A percentile compares a stretch with the other conserved stretches of the same genome.
Evolutionary conservation across 2,329 filamentous ascomycete species (phyloP).

Genomic region (Orbilia oligospora): DNA sequence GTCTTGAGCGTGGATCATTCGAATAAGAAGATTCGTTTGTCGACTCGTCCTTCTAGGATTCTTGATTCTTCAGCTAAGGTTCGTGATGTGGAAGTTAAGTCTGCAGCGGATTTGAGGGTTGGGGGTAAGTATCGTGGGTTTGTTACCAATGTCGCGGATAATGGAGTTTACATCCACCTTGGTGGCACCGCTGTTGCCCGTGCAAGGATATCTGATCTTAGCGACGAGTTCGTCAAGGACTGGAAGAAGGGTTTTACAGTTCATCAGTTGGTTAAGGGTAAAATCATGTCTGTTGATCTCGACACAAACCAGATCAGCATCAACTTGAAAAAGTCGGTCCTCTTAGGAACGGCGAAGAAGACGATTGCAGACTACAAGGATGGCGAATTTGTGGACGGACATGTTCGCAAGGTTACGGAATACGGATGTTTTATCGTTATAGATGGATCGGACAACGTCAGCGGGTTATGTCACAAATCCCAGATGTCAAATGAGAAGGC

Average conservation of each 20-base stretch:
- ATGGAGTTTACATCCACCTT: conserved; percentile 87
- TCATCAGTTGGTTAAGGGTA: conserved; percentile 91
- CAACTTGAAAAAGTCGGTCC: conserved; percentile 85
- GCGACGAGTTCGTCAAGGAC: conserved; percentile 91
- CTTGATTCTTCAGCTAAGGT: conserved; percentile 86
- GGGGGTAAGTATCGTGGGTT: conserved; percentile 91
- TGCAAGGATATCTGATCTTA: conserved; percentile 88
- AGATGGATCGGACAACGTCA: conserved; percentile 88
- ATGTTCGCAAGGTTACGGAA: conserved; percentile 91
- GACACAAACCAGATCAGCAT: conserved; percentile 82
- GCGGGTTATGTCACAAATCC: conserved; percentile 90
- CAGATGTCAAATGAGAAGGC: conserved; percentile 85
- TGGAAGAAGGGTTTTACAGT: conserved; percentile 92
- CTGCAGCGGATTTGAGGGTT: conserved; percentile 78
- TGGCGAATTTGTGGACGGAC: conserved; percentile 88
- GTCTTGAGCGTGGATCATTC: conserved; percentile 82
- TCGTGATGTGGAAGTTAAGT: conserved; percentile 83
- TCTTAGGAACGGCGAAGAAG: conserved; percentile 78
- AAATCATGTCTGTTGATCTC: conserved; percentile 80
- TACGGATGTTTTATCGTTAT: conserved; percentile 95
- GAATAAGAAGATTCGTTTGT: conserved; percentile 88
- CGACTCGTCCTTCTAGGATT: conserved; percentile 87
- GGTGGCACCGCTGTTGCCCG: conserved; percentile 85
- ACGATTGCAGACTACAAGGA: conserved; percentile 78
- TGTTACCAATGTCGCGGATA: conserved; percentile 88